Evolutionary conservation across 768 basidiomycete genomes (phyloP), one percentile per base, ranked within the genome.

Genomic region (Boletus insuetus): DNA sequence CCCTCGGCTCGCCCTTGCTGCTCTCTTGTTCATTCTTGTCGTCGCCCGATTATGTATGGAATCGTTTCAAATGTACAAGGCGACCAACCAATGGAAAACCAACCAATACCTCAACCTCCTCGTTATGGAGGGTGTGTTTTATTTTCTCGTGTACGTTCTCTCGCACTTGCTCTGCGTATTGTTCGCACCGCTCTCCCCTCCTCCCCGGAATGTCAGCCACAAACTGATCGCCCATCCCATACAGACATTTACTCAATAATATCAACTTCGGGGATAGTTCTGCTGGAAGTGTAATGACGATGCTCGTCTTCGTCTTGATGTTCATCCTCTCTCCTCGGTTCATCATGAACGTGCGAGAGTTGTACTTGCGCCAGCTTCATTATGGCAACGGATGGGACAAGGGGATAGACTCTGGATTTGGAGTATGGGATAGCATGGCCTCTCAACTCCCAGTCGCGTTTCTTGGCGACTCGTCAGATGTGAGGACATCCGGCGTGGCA

Each of bases 281-380:
- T 6, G 1, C 19, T 6, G 61, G 31, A 19, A n/a, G 1, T 4
- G 31, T 52, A 9, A 13, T 49, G 40, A 26, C 35, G 38, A 1
- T 2, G 17, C 0, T 56, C 26, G 4, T 32, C 14, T 19, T 17
- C 43, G n/a, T 51, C 39, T 4, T 45, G 12, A 20, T 62, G 37
- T 60, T 32, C n/a, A 14, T 37, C 14, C 43, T 65, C 44, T 35
- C 64, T 3, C 58, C 64, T 19, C 64, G 64, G 11, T 66, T 65
- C 50, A 54, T 66, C 24, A 51, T 65, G 14, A 60, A 38, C 46
- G 44, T 66, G 14, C 61, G 64, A 10, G 55, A 54, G n/a, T 5
- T 66, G 38, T 29, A 63, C 49, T 1, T 12, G 6, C 39, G 14
- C 17, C 38, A 29, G 41, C 31, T 34, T 3, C 32, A 43, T 35